A percentile compares a stretch with the other conserved stretches of the same genome.
phyloP scores from a whole-genome alignment of 257 asterid species.

The Solanum neorickii region DNA sequence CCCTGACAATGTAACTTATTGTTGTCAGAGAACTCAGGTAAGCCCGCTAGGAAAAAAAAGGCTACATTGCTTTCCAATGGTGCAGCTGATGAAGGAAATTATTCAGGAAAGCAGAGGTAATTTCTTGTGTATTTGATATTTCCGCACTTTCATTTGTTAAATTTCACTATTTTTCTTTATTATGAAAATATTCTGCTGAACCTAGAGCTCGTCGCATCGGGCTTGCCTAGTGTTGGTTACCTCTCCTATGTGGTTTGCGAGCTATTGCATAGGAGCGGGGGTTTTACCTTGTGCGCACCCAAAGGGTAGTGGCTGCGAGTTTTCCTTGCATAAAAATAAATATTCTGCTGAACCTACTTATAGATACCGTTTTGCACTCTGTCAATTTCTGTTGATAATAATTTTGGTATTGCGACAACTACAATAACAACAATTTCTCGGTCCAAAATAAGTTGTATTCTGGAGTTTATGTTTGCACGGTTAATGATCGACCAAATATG shows the following conservation, averaged over 20 bases:
- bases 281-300: too few relatives aligned
- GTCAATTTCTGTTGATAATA: background rate
- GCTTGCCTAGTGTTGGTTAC: background rate
- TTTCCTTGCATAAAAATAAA: background rate
- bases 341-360: background rate
- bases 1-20: background rate
- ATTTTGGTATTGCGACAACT: background rate
- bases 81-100: constrained; percentile 25
- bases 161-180: background rate
- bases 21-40: constrained; percentile 12
- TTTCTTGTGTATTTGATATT: background rate
- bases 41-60: constrained; percentile 12
- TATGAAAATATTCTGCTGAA: background rate
- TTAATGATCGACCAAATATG: background rate
- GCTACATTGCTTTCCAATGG: constrained; percentile 12
- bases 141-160: background rate
- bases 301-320: background rate
- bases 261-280: background rate
- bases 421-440: background rate
- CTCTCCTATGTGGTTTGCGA: background rate
- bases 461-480: background rate
- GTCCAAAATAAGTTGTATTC: background rate
- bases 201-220: background rate
- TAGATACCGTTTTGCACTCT: background rate
- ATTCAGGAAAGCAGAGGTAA: constrained; percentile 76